Evolutionary conservation across 192 early-diverging fungal species (phyloP).

Genomic region (Entomortierella beljakovae): DNA sequence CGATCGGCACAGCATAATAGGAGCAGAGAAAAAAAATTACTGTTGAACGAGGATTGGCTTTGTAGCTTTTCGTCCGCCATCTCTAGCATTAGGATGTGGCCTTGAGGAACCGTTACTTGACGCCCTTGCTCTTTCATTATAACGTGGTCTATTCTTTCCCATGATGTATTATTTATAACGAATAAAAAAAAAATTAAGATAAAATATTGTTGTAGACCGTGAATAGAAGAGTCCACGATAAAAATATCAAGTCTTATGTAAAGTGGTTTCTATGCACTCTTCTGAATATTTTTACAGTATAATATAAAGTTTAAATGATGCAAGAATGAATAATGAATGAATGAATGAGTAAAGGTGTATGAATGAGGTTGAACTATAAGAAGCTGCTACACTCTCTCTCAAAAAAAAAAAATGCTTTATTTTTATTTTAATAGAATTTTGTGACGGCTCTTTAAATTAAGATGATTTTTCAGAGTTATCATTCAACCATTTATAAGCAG

Average conservation of each 20-base stretch:
- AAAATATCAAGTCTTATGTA: too few relatives aligned
- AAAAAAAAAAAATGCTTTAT: slow-evolving; percentile 24
- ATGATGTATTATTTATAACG: slow-evolving; percentile 21
- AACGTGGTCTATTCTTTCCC: slow-evolving; percentile 66
- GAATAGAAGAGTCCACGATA: not conserved
- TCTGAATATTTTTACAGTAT: too few relatives aligned
- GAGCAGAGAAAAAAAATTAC: not conserved
- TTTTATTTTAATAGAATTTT: not conserved
- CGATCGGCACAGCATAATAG: not conserved
- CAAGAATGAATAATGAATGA: too few relatives aligned
- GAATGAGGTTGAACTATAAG: too few relatives aligned
- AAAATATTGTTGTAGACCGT: not conserved
- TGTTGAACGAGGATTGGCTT: slow-evolving; percentile 29
- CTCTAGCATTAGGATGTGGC: slow-evolving; percentile 61
- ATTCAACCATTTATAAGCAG: slow-evolving; percentile 71
- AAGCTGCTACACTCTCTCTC: too few relatives aligned
- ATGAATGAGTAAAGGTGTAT: too few relatives aligned
- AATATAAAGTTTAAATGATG: too few relatives aligned
- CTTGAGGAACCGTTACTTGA: slow-evolving; percentile 58
- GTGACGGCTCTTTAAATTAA: not conserved
- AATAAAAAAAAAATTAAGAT: not conserved
- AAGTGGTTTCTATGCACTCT: too few relatives aligned
- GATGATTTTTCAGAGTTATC: slow-evolving; percentile 26
- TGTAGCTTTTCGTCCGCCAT: slow-evolving; percentile 59
- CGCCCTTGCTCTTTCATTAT: slow-evolving; percentile 66